Evolutionary conservation across 1,284 basidiomycete species (phyloP), one percentile per base, ranked within the genome.

Genomic region (Rhodotorula sp.): DNA sequence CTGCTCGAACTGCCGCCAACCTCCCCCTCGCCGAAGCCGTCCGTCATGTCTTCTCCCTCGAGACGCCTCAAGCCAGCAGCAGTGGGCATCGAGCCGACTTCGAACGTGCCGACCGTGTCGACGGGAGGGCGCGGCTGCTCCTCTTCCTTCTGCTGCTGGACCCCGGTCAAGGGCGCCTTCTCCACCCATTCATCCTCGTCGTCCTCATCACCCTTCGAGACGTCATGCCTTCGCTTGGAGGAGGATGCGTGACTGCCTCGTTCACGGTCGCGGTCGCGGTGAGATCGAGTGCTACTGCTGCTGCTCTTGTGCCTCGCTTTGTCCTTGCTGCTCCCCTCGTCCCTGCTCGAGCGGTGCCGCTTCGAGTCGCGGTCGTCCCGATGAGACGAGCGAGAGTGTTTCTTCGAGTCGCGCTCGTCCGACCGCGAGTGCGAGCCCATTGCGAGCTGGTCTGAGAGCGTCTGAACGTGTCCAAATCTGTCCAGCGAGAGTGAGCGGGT

Each of bases 11-110:
- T 56, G 27, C 60, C 67, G 84, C 86, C 81, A 13, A 78, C 77
- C 4, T 84, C 81, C 1, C 84, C 78, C 56, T 90, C 89, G 22
- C 88, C 89, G 76, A 89, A 91, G 24, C 84, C 87, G 47, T 92
- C 90, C 2, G 87, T 89, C 63, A 89, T 80, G 63, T 74, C 66
- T 24, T 64, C 66, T 2, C 62, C 47, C 49, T 62, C 70, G 27
- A 68, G 32, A 6, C 59, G 51, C 8, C 30, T 48, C 2, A 64
- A 48, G 2, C 34, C 49, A 27, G 58, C 53, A 1, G 52, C 52
- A 19, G 48, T 64, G 27, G 55, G 59, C 47, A 66, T 65, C 6
- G 62, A 56, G 13, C 68, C 70, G n/a, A 73, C 30, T 6, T 39
- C 51, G 68, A 77, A 76, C 2, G 74, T 74, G 7, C 72, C 73